A percentile compares a stretch with the other conserved stretches of the same genome.
Evolutionary conservation across 805 yeast genomes (phyloP).

Genomic region (Candida caryicola): DNA sequence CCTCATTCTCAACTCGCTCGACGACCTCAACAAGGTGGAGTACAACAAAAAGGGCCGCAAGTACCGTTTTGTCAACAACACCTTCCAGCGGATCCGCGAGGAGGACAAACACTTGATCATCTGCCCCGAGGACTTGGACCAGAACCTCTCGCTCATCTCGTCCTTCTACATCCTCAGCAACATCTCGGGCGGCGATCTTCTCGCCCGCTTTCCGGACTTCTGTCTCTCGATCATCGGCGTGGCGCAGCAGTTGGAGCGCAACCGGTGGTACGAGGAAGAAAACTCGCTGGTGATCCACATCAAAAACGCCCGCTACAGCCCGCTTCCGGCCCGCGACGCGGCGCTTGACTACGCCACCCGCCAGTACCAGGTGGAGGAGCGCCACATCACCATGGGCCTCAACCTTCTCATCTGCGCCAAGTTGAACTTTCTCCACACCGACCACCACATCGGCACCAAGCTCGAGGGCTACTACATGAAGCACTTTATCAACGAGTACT

Average conservation of each 20-base stretch:
- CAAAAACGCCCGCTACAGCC: conserved; percentile 33
- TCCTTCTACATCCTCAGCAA: conserved; percentile 41
- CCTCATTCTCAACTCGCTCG: conserved; percentile 32
- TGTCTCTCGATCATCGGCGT: conserved; percentile 49
- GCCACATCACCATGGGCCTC: conserved; percentile 43
- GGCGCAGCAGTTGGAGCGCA: conserved; percentile 47
- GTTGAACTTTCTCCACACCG: conserved; percentile 53
- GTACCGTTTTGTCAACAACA: conserved; percentile 47
- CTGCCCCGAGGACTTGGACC: conserved; percentile 25
- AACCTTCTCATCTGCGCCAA: conserved; percentile 45
- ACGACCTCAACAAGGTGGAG: conserved; percentile 32
- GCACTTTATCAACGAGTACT: conserved; percentile 35
- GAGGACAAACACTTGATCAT: conserved; percentile 49
- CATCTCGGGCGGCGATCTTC: conserved; percentile 35
- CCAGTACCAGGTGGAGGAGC: conserved; percentile 21
- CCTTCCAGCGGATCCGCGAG: conserved; percentile 47
- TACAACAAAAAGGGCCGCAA: conserved; percentile 46
- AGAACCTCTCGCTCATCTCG: conserved; percentile 38
- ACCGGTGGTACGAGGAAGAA: conserved; percentile 49
- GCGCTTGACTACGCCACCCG: conserved; percentile 30
- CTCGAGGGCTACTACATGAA: conserved; percentile 46
- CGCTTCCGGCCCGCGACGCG: conserved; percentile 22
- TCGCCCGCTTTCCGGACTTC: conserved; percentile 36
- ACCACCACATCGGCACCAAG: conserved; percentile 52
- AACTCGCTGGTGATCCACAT: conserved; percentile 39